A percentile compares a stretch with the other conserved stretches of the same genome.
phyloP scores from a whole-genome alignment of 352 stramenopile species.

The Phytophthora nicotianae region DNA sequence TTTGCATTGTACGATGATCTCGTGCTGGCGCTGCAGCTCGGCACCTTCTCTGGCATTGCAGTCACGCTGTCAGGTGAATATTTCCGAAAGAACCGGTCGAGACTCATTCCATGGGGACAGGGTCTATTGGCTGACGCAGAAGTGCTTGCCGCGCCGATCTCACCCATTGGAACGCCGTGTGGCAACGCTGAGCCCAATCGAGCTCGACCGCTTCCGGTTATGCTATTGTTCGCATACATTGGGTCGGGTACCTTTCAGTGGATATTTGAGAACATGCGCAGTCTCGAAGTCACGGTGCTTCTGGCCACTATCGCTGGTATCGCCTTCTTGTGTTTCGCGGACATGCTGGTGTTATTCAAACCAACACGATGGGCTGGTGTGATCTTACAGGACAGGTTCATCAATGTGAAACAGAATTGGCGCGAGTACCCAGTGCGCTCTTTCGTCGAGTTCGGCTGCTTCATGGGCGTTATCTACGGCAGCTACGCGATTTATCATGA shows the following conservation, averaged over 20 bases:
- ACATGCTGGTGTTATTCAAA: constrained; percentile 65
- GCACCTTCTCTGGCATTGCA: constrained; percentile 84
- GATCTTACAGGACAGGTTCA: constrained; percentile 85
- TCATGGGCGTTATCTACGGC: constrained; percentile 88
- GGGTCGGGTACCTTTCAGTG: constrained; percentile 87
- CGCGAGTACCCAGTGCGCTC: constrained; percentile 74
- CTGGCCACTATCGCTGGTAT: constrained; percentile 82
- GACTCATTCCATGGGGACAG: constrained; percentile 56
- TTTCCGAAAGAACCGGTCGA: constrained; percentile 68
- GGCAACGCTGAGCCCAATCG: constrained; percentile 12
- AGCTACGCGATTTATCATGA: constrained; percentile 87
- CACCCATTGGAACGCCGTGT: constrained; percentile 21
- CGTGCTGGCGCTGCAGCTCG: constrained; percentile 76
- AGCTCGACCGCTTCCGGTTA: constrained; percentile 49
- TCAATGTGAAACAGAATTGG: constrained; percentile 79
- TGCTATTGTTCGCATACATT: constrained; percentile 87
- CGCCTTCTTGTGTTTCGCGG: constrained; percentile 81
- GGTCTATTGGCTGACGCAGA: constrained; percentile 28
- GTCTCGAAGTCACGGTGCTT: constrained; percentile 79
- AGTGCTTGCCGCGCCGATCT: constrained; percentile 25
- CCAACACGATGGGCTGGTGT: constrained; percentile 73
- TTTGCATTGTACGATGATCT: constrained; percentile 86
- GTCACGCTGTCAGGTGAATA: constrained; percentile 80
- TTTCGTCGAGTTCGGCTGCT: constrained; percentile 86
- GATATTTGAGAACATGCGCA: constrained; percentile 90